phyloP scores from a whole-genome alignment of 2,329 filamentous ascomycete species.

The Neonectria neomacrospora region DNA sequence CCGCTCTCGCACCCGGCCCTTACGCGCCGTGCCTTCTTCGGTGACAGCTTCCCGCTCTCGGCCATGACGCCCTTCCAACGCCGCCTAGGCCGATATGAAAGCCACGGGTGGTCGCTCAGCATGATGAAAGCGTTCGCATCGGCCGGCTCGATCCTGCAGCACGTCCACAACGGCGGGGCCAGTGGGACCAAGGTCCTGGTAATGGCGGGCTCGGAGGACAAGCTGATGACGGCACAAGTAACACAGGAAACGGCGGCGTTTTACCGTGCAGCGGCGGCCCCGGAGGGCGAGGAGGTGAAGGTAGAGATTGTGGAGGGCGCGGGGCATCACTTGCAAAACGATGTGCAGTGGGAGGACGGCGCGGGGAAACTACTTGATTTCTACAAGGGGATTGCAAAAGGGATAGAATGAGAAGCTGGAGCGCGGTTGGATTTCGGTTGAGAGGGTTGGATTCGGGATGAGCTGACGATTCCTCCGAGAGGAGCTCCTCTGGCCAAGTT shows the following conservation, averaged over 20 bases:
- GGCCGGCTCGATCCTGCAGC: slow-evolving; percentile 52
- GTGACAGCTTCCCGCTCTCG: slow-evolving; percentile 52
- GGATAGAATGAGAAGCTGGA: not conserved
- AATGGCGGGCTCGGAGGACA: slow-evolving; percentile 54
- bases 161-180: slow-evolving; percentile 43
- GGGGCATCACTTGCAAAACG: slow-evolving; percentile 66
- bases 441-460: not conserved
- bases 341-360: slow-evolving; percentile 59
- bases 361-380: slow-evolving; percentile 58
- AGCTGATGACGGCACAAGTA: slow-evolving; percentile 52
- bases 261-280: slow-evolving; percentile 31
- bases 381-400: slow-evolving; percentile 41
- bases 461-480: not conserved
- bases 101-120: slow-evolving; percentile 62
- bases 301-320: slow-evolving; percentile 56
- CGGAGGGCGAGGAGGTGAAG: slow-evolving; percentile 49
- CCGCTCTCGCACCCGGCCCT: slow-evolving; percentile 62
- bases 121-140: slow-evolving; percentile 59
- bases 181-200: slow-evolving; percentile 49
- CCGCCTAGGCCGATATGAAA: slow-evolving; percentile 61
- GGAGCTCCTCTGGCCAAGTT: slow-evolving; percentile 15
- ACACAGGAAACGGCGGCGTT: slow-evolving; percentile 52
- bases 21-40: slow-evolving; percentile 63
- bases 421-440: not conserved
- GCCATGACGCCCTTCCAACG: slow-evolving; percentile 56